Evolutionary conservation across 305 asterid genomes (phyloP).

Genomic region (Fraxinus greggii): DNA sequence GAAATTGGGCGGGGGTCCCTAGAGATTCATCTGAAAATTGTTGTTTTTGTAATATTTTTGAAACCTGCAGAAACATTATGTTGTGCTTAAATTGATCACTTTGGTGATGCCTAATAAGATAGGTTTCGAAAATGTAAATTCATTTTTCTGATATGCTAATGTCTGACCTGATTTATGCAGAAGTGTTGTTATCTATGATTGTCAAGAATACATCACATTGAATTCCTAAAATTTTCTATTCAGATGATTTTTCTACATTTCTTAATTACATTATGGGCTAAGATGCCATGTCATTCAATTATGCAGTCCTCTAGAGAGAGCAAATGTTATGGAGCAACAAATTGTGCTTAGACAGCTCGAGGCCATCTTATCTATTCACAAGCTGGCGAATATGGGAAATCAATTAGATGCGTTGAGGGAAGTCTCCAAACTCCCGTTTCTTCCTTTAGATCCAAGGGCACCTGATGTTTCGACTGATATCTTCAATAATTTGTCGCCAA

Average conservation of each 20-base stretch:
- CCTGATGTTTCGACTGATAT: slow-evolving; percentile 52
- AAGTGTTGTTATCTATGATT: background rate
- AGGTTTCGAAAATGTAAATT: background rate
- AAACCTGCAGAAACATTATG: background rate
- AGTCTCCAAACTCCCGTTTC: slow-evolving; percentile 86
- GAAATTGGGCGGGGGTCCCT: background rate
- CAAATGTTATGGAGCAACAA: slow-evolving; percentile 74
- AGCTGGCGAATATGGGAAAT: slow-evolving; percentile 63
- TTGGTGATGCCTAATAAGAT: background rate
- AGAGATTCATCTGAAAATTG: background rate
- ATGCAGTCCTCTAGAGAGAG: slow-evolving; percentile 86
- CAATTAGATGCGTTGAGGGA: slow-evolving; percentile 83
- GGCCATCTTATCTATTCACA: slow-evolving; percentile 72
- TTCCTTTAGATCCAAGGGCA: slow-evolving; percentile 83
- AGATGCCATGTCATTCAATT: slow-evolving; percentile 10
- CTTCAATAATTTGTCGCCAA: slow-evolving; percentile 63
- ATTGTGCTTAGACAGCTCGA: slow-evolving; percentile 88
- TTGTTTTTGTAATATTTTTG: background rate
- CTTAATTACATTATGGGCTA: background rate
- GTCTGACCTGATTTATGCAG: background rate
- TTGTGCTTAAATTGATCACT: background rate
- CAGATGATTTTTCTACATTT: background rate
- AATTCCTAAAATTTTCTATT: background rate
- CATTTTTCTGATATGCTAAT: background rate
- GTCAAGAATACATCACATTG: background rate